Evolutionary conservation across 2,329 filamentous ascomycete genomes (phyloP), one percentile per base, ranked within the genome.

Genomic region (Ascochyta fabae): DNA sequence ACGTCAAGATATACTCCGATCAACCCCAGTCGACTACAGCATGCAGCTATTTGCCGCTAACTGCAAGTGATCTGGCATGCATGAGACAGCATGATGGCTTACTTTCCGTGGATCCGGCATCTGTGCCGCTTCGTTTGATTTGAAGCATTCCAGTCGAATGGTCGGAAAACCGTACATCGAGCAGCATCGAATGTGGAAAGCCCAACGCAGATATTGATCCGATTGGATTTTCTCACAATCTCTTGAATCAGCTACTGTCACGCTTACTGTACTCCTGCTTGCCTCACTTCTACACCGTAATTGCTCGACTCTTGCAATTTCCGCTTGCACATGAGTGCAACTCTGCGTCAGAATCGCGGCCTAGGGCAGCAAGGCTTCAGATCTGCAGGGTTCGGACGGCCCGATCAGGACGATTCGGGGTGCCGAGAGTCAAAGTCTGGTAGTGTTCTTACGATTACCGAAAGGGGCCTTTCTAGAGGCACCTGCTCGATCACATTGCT

Each of bases 231-330:
- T 22, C 24, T 23, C 19, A 9, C n/a, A 10, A 24, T 48, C n/a
- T 24, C 26, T 27, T 36, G 40, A 52, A 26, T 56, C 39, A 53
- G 54, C 44, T n/a, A 40, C 19, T 26, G 33, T 41, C 29, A 44
- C n/a, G 43, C 54, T 57, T 39, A 48, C 48, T 29, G 43, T 31
- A 33, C 29, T 44, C 26, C 26, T 27, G 38, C 45, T 45, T 52
- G 54, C 54, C 48, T 56, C 43, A 56, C 31, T 57, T 35, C 29
- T 35, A 41, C 54, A 56, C 53, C 53, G 53, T 47, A 56, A 51
- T 38, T 56, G 39, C 23, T 38, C 22, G 22, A 15, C 23, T 43
- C 47, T 4, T 42, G 36, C 53, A 23, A 43, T 23, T 39, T 36
- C 38, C 41, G 42, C 36, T 19, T 29, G 34, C 22, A 41, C 19